Conservation (phyloP, 148 eudicot species). For the Arbutus unedo region DNA sequence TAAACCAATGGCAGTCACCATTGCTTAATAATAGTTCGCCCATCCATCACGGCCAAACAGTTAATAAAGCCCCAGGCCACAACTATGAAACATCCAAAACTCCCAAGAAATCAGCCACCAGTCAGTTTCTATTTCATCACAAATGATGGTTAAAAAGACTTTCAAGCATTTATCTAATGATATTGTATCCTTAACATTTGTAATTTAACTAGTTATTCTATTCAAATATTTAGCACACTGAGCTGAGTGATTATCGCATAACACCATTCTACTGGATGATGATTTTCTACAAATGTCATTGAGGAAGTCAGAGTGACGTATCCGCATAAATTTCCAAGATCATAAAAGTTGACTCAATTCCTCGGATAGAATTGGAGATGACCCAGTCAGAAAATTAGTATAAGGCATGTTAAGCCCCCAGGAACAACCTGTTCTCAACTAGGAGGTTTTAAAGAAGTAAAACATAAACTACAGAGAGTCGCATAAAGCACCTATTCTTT, state of each 20-base stretch:
- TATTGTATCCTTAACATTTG: not conserved
- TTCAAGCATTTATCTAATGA: not conserved
- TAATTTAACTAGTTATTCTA: not conserved
- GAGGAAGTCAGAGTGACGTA: not conserved
- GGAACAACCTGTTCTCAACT: not conserved
- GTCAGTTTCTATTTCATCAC: not conserved
- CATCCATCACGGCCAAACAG: not conserved
- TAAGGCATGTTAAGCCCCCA: not conserved
- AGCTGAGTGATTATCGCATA: not conserved
- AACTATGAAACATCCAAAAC: not conserved
- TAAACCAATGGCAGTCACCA: not conserved
- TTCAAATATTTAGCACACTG: not conserved
- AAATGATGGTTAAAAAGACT: not conserved
- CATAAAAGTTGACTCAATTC: not conserved
- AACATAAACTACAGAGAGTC: not conserved
- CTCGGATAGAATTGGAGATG: not conserved
- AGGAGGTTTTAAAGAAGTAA: not conserved
- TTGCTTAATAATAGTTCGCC: not conserved
- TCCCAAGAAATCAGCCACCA: not conserved
- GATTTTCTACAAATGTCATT: not conserved
- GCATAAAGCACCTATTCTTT: not conserved
- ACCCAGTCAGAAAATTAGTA: not conserved
- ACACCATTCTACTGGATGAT: not conserved
- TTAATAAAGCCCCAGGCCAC: not conserved
- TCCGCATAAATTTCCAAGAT: constrained; percentile 1